Base-by-base conservation (phyloP, 208 protist species). In the Endotrypanum monterogeii region DNA sequence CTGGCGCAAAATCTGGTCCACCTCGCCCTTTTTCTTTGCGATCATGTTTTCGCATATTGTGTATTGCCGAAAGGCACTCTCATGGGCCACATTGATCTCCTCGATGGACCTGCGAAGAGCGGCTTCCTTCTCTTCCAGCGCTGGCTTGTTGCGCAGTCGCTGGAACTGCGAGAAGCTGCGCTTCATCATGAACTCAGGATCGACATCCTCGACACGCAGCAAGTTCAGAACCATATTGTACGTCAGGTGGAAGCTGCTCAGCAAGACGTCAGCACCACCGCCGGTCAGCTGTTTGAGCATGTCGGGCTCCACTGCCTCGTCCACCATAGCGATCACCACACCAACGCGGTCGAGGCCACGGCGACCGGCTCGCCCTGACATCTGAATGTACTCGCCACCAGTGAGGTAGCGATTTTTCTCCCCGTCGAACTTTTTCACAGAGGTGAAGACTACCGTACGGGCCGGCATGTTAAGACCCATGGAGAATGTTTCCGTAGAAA, bases 391-490 rank as follows among this genome's bases (percentile, higher is more conserved):
- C 89, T 99, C 99, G 48, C 99, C 99, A 6, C 95, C 90, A 2
- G 90, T 94, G 7, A 99, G 76, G 73, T 95, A 97, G 35, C 99
- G 92, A 65, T 97, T 98, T 46, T 95, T 86, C 60, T 97, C 90
- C 44, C 99, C 99, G 82, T 99, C 99, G 80, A 98, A 99, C 83
- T 99, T 99, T 63, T 99, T 95, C 1, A 99, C 89, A 12, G 89
- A 86, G 11, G 98, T 99, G 84, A 99, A 99, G 14, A 99, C 97
- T 25, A 99, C 99, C 16, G 99, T 99, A 68, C 98, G 96, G 1
- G 99, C 99, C 25, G 99, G 99, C 98, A 99, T 99, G 88, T 99
- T 99, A 23, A 99, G 87, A 4, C 99, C 99, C 97, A 99, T 99
- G 4, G 99, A 95, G 83, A 99, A 99, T 7, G 99, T 99, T 82